Conservation (phyloP, 305 asterid genomes). For the Rubia occidens region DNA sequence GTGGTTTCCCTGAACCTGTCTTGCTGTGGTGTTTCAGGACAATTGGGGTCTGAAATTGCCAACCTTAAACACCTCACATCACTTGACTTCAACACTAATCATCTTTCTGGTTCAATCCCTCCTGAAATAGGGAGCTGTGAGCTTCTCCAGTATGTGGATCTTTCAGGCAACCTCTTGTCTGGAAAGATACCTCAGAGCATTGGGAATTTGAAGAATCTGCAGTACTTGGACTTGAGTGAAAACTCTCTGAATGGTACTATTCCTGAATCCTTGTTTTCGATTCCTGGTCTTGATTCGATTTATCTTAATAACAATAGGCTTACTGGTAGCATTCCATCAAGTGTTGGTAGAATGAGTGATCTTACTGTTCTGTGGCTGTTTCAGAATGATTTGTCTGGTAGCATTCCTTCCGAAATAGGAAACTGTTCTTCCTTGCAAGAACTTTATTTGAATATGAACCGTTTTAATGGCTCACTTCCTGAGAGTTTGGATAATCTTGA, state of each 20-base stretch:
- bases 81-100: slow-evolving; percentile 39
- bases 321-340: slow-evolving; percentile 50
- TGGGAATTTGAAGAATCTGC: slow-evolving; percentile 45
- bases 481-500: slow-evolving; percentile 47
- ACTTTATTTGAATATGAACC: slow-evolving; percentile 44
- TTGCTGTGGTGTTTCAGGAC: slow-evolving; percentile 50
- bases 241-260: slow-evolving; percentile 50
- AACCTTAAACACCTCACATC: slow-evolving; percentile 34
- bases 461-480: slow-evolving; percentile 48
- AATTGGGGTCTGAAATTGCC: slow-evolving; percentile 54
- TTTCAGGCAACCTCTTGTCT: slow-evolving; percentile 42
- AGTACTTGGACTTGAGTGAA: slow-evolving; percentile 30
- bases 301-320: slow-evolving; percentile 48
- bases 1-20: slow-evolving; percentile 46
- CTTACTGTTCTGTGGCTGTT: slow-evolving; percentile 32
- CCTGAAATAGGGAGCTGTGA: slow-evolving; percentile 38
- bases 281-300: slow-evolving; percentile 35
- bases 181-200: slow-evolving; percentile 56
- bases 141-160: slow-evolving; percentile 41
- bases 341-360: slow-evolving; percentile 39
- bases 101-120: slow-evolving; percentile 53
- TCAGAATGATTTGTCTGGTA: slow-evolving; percentile 47
- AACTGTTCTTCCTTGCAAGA: slow-evolving; percentile 47
- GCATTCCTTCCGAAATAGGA: slow-evolving; percentile 56
- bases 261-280: slow-evolving; percentile 48